Evolutionary conservation across 768 basidiomycete species (phyloP).

Genomic region (Psilocybe cubensis): DNA sequence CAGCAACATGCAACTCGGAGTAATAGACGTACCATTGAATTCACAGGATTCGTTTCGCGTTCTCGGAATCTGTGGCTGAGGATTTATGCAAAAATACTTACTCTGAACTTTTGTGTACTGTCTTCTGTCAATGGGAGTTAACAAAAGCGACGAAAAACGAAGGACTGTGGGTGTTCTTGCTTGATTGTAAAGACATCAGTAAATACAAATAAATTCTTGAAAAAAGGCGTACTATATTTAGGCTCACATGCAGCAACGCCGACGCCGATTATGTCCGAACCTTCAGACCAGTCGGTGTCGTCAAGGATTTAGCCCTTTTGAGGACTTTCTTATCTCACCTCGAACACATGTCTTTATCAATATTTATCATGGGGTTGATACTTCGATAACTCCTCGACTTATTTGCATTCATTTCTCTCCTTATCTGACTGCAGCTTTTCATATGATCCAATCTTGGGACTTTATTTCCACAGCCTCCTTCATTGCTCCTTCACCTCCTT

Average conservation of each 20-base stretch:
- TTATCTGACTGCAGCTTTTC: background rate
- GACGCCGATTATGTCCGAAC: background rate
- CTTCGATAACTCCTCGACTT: background rate
- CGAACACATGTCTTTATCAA: background rate
- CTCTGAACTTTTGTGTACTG: too few species aligned
- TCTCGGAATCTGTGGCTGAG: too few species aligned
- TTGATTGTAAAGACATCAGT: constrained; percentile 15
- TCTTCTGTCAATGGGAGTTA: too few species aligned
- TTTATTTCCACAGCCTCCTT: background rate
- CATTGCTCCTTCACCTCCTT: too few species aligned
- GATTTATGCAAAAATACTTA: too few species aligned
- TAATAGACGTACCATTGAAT: too few species aligned
- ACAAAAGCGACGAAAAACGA: too few species aligned
- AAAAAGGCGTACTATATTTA: background rate
- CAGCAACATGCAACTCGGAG: too few species aligned
- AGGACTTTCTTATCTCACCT: background rate
- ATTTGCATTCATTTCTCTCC: background rate
- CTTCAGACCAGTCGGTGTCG: background rate
- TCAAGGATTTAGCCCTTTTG: background rate
- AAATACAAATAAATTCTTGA: constrained; percentile 18
- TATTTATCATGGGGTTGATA: background rate
- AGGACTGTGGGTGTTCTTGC: constrained; percentile 22
- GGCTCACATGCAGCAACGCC: background rate
- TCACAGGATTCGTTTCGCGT: too few species aligned
- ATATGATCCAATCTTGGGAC: background rate